These are phyloP conservation scores for Puccinia coronata DNA, from an alignment of 1,284 basidiomycete genomes.

Conservation along the genomic window DNA sequence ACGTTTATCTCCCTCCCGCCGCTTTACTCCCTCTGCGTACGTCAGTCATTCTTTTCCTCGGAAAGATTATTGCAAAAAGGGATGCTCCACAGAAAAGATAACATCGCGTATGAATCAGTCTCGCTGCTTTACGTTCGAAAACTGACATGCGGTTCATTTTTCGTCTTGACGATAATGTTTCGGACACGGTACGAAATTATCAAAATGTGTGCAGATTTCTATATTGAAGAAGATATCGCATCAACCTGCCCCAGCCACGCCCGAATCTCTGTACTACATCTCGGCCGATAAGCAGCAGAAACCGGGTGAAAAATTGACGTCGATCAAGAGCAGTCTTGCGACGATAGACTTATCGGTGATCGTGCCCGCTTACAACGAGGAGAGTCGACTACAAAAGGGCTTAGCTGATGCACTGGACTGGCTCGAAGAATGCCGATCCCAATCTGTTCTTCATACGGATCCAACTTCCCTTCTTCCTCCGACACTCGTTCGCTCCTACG, in stretches of 20 bases:
- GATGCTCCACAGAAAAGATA: not conserved
- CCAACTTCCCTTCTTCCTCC: too few relatives aligned
- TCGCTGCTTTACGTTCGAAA: too few relatives aligned
- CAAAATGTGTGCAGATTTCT: too few relatives aligned
- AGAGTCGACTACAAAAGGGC: constrained; percentile 75
- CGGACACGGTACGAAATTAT: too few relatives aligned
- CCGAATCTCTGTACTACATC: constrained; percentile 56
- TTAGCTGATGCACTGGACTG: constrained; percentile 68
- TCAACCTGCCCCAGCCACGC: not conserved
- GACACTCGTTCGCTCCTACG: constrained; percentile 63
- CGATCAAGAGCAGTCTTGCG: constrained; percentile 62
- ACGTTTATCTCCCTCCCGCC: not conserved
- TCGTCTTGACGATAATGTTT: too few relatives aligned
- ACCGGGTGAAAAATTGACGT: constrained; percentile 52
- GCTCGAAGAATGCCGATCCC: constrained; percentile 56
- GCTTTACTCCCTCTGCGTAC: not conserved
- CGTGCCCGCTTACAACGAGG: constrained; percentile 89
- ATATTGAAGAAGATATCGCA: constrained; percentile 4
- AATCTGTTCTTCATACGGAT: too few relatives aligned
- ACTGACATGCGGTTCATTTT: too few relatives aligned
- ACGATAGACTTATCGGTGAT: constrained; percentile 68
- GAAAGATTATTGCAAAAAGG: not conserved
- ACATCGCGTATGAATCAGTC: too few relatives aligned
- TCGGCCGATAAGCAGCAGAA: constrained; percentile 65
- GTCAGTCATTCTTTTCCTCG: not conserved